These are phyloP conservation scores for Anthracocystis panici-leucophaei DNA, from an alignment of 1,284 basidiomycete species.

Conservation along the genomic window DNA sequence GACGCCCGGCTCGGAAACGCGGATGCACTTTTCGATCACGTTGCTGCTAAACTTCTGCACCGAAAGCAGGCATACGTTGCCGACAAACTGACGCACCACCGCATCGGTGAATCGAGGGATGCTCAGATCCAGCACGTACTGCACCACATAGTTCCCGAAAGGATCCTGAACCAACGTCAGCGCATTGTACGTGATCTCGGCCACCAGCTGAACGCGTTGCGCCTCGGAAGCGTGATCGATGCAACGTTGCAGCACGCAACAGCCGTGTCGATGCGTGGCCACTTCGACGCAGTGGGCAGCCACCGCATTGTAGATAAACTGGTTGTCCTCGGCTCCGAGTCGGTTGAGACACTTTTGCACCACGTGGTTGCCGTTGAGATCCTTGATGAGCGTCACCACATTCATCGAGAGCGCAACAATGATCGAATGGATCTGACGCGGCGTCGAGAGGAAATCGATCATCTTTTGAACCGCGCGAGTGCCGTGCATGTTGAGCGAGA, in stretches of 20 bases:
- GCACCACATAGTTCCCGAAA: slow-evolving; percentile 95
- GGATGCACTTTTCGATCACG: slow-evolving; percentile 96
- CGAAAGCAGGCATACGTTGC: slow-evolving; percentile 96
- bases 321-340: slow-evolving; percentile 96
- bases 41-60: slow-evolving; percentile 99
- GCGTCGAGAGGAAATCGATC: slow-evolving; percentile 88
- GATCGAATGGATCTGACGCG: slow-evolving; percentile 90
- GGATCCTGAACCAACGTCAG: slow-evolving; percentile 98
- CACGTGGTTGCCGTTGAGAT: slow-evolving; percentile 99
- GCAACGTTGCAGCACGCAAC: slow-evolving; percentile 97
- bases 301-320: slow-evolving; percentile 99
- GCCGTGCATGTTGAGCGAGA: slow-evolving; percentile 99
- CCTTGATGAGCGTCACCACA: slow-evolving; percentile 99
- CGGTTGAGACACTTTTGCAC: slow-evolving; percentile 99
- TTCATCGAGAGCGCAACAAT: slow-evolving; percentile 96
- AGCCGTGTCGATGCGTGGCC: slow-evolving; percentile 98
- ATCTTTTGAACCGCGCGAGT: slow-evolving; percentile 99
- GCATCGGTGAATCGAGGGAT: slow-evolving; percentile 97
- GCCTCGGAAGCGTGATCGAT: slow-evolving; percentile 97
- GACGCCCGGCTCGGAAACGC: slow-evolving; percentile 93
- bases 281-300: slow-evolving; percentile 99
- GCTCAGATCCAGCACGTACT: slow-evolving; percentile 97
- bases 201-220: slow-evolving; percentile 95
- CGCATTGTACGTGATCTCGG: slow-evolving; percentile 98
- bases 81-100: slow-evolving; percentile 96